Evolutionary conservation across 345 rosid species (phyloP).

Genomic region (Xanthoceras sorbifolium): DNA sequence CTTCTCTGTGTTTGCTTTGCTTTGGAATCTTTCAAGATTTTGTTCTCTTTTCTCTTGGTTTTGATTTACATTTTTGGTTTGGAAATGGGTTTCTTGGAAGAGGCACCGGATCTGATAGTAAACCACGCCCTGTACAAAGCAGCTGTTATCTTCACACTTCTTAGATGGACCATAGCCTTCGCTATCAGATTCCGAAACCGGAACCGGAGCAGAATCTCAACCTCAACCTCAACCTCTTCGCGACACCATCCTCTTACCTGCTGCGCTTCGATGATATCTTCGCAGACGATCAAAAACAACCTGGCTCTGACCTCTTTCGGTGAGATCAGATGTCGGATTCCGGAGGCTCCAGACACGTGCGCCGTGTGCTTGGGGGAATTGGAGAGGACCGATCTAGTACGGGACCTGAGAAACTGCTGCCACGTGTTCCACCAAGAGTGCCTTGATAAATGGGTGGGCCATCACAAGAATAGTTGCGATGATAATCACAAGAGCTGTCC

Average conservation of each 20-base stretch:
- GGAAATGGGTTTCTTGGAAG: conserved; percentile 63
- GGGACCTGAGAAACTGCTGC: conserved; percentile 81
- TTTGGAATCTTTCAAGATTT: not conserved
- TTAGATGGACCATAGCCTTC: conserved; percentile 76
- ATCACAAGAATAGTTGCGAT: conserved; percentile 45
- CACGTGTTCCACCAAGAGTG: conserved; percentile 92
- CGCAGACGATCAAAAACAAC: conserved; percentile 52
- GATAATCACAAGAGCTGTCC: conserved; percentile 76
- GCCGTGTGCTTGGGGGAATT: conserved; percentile 78
- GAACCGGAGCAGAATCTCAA: not conserved
- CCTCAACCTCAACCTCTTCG: not conserved
- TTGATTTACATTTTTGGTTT: not conserved
- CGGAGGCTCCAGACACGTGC: conserved; percentile 52
- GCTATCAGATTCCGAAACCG: conserved; percentile 50
- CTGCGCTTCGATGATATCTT: conserved; percentile 28
- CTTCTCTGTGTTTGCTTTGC: not conserved
- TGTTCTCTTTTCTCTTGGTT: not conserved
- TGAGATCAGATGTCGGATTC: conserved; percentile 48
- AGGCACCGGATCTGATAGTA: conserved; percentile 56
- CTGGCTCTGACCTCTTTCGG: conserved; percentile 61
- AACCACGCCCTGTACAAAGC: conserved; percentile 72
- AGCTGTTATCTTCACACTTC: conserved; percentile 62
- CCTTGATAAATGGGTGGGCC: conserved; percentile 85
- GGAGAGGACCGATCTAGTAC: conserved; percentile 56
- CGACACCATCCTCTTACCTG: not conserved